These are phyloP conservation scores for Stagonosporopsis tanaceti DNA, from an alignment of 2,329 filamentous ascomycete species.

Conservation along the genomic window DNA sequence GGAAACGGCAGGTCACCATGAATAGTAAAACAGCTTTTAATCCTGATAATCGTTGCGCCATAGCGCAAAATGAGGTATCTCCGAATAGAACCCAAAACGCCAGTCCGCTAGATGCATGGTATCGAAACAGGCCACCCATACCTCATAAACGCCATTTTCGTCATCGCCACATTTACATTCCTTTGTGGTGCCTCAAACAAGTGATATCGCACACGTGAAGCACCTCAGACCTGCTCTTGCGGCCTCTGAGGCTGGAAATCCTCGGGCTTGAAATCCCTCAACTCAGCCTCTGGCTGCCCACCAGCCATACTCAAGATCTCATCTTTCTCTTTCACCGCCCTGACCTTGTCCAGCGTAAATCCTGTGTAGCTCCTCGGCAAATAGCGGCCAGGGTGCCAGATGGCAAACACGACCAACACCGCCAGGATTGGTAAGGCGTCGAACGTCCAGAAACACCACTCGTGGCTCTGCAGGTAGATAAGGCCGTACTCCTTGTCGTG, in stretches of 20 bases:
- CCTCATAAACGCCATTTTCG: background rate
- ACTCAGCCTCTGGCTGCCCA: constrained; percentile 15
- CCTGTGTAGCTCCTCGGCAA: constrained; percentile 44
- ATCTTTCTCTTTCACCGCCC: constrained; percentile 45
- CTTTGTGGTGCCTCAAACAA: background rate
- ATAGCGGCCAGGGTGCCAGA: constrained; percentile 57
- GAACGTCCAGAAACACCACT: constrained; percentile 64
- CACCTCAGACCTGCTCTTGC: constrained; percentile 4
- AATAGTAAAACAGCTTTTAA: background rate
- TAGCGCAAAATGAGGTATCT: background rate
- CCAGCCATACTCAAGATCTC: constrained; percentile 34
- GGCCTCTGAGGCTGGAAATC: constrained; percentile 29
- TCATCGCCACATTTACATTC: background rate
- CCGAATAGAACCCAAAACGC: constrained; percentile 3
- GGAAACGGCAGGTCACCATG: background rate
- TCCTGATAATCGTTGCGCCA: too few species aligned
- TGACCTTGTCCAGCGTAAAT: constrained; percentile 37
- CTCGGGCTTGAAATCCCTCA: constrained; percentile 34
- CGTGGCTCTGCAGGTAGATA: constrained; percentile 59
- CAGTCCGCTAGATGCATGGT: constrained; percentile 19
- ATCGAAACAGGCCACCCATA: background rate
- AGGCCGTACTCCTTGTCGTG: constrained; percentile 55
- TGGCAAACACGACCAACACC: constrained; percentile 59
- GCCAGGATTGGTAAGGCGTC: constrained; percentile 59
- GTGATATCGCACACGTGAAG: background rate